Conservation (phyloP, 148 eudicot genomes). For the Oxyria digyna region DNA sequence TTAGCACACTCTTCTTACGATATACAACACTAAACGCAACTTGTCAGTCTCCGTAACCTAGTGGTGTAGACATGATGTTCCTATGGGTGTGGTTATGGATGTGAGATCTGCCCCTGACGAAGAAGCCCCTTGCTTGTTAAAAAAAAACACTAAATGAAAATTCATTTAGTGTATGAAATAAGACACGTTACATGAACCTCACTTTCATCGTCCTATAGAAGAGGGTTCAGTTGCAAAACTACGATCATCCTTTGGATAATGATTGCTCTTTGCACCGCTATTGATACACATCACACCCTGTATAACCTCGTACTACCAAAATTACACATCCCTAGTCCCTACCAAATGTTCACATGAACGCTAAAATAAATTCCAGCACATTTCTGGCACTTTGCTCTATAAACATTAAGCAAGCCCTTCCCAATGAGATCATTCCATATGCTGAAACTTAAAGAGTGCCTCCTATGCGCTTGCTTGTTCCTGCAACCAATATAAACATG, state of each 20-base stretch:
- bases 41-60: no score
- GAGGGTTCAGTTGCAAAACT: conserved; percentile 77
- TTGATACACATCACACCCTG: neutral
- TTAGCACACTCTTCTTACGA: no score
- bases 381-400: neutral
- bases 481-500: neutral
- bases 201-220: no score
- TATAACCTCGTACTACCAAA: neutral
- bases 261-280: neutral
- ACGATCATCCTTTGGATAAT: conserved; percentile 16
- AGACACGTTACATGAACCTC: no score
- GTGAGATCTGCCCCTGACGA: no score
- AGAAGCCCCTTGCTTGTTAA: no score
- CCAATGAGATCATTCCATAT: neutral
- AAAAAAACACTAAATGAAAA: no score
- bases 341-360: neutral
- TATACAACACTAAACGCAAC: no score
- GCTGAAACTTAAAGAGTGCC: neutral
- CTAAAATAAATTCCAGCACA: neutral
- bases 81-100: no score
- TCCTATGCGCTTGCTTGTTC: neutral
- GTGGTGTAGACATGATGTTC: no score
- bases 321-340: neutral
- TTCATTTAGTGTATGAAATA: no score
- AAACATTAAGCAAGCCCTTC: neutral